Conservation (phyloP, 257 asterid genomes). For the Thymus quinquecostatus region DNA sequence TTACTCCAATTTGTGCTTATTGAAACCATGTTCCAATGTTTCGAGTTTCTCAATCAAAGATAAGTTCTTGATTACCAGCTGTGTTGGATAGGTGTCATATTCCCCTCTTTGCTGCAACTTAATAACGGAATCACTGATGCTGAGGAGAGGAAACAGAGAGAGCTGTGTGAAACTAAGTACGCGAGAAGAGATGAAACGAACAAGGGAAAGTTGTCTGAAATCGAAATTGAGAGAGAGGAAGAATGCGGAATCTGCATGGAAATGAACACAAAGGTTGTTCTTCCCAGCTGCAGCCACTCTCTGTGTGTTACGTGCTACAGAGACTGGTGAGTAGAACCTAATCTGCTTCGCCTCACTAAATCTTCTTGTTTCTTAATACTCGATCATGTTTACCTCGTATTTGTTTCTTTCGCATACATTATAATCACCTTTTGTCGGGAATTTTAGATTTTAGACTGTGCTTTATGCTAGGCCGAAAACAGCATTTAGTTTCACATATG, state of each 20-base stretch:
- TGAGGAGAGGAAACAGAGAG: slow-evolving; percentile 86
- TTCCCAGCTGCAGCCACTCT: slow-evolving; percentile 83
- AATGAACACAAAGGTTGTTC: slow-evolving; percentile 75
- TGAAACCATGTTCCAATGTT: not conserved
- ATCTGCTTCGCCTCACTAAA: not conserved
- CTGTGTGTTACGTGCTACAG: slow-evolving; percentile 78
- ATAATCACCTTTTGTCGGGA: not conserved
- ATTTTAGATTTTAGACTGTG: not conserved
- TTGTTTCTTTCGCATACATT: not conserved
- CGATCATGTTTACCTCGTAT: not conserved
- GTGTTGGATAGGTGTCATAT: slow-evolving; percentile 68
- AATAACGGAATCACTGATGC: slow-evolving; percentile 72
- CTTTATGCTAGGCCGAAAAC: not conserved
- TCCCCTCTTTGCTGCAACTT: slow-evolving; percentile 92
- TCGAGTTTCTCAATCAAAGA: not conserved
- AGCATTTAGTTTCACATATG: not conserved
- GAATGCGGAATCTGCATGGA: slow-evolving; percentile 98
- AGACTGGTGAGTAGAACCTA: slow-evolving; percentile 57
- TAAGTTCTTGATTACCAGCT: not conserved
- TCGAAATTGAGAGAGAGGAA: slow-evolving; percentile 87
- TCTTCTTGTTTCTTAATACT: not conserved
- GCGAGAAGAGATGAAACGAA: slow-evolving; percentile 51
- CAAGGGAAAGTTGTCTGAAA: slow-evolving; percentile 82
- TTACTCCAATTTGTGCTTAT: not conserved
- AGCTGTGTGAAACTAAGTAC: slow-evolving; percentile 62